Percentiles rank a stretch among this genome's conserved stretches.
Conservation (phyloP, 2,329 filamentous ascomycete species). For the Chrysoporthe cubensis region DNA sequence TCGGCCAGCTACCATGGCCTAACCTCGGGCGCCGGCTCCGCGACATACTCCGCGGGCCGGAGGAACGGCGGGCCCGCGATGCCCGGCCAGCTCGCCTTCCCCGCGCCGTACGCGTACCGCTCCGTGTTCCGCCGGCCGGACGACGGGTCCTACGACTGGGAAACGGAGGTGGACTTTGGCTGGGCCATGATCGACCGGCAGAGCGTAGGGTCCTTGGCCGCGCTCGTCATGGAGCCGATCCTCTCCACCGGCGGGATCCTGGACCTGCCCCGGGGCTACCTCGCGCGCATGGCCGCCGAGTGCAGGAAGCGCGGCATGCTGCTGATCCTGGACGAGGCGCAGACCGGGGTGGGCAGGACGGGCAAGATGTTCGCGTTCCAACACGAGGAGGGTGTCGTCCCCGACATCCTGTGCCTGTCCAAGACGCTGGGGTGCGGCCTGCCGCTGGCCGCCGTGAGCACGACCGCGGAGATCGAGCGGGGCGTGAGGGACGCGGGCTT, state of each 20-base stretch:
- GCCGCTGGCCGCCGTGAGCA: conserved; percentile 54
- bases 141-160: conserved; percentile 68
- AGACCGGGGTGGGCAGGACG: conserved; percentile 60
- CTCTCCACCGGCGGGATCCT: conserved; percentile 61
- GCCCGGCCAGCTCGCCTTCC: conserved; percentile 61
- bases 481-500: conserved; percentile 49
- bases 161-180: conserved; percentile 65
- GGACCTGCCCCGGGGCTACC: conserved; percentile 58
- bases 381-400: conserved; percentile 49
- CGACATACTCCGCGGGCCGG: conserved; percentile 58
- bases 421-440: conserved; percentile 60
- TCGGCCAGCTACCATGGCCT: conserved; percentile 64
- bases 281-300: conserved; percentile 53
- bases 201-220: conserved; percentile 62
- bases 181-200: conserved; percentile 64
- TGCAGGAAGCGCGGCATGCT: conserved; percentile 60
- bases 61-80: conserved; percentile 49
- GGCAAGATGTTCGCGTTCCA: conserved; percentile 64
- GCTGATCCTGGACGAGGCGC: conserved; percentile 63
- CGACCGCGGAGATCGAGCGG: conserved; percentile 51
- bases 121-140: conserved; percentile 59
- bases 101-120: conserved; percentile 63
- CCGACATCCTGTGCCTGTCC: conserved; percentile 54
- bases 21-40: conserved; percentile 54
- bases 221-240: conserved; percentile 66